A percentile compares a stretch with the other conserved stretches of the same genome.
Conservation (phyloP, 805 yeast species). For the Wickerhamomyces subpelliculosus region DNA sequence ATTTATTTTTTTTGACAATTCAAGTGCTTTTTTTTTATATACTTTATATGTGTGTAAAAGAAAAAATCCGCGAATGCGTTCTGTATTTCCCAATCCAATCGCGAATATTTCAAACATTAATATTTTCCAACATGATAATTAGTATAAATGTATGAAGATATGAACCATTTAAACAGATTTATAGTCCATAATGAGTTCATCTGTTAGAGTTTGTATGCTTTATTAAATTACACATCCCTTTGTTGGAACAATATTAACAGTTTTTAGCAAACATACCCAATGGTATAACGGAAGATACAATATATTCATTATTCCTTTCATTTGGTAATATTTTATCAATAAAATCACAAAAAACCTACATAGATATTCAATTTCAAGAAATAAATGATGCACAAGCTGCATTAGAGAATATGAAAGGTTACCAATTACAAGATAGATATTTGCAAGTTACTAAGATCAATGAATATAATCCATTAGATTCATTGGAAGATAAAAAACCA, state of each 20-base stretch:
- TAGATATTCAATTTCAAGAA: slow-evolving; percentile 19
- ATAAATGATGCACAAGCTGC: slow-evolving; percentile 18
- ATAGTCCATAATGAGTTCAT: slow-evolving; percentile 1
- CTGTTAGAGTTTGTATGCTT: slow-evolving; percentile 2
- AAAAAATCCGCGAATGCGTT: too few relatives aligned
- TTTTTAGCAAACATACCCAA: slow-evolving; percentile 14
- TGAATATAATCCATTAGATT: slow-evolving; percentile 5
- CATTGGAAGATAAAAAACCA: slow-evolving; percentile 6
- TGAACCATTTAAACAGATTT: background rate
- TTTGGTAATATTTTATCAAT: slow-evolving; percentile 17
- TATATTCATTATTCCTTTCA: slow-evolving; percentile 13
- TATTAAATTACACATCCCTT: background rate
- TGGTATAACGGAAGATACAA: slow-evolving; percentile 3
- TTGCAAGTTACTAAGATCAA: slow-evolving; percentile 13
- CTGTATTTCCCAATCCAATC: too few relatives aligned
- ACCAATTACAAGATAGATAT: slow-evolving; percentile 8
- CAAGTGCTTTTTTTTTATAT: too few relatives aligned
- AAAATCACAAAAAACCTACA: slow-evolving; percentile 1
- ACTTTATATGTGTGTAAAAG: too few relatives aligned
- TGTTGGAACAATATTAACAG: background rate
- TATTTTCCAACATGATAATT: too few relatives aligned
- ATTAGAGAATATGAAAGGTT: slow-evolving; percentile 19
- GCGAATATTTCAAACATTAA: too few relatives aligned
- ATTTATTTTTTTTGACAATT: too few relatives aligned
- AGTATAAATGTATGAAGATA: background rate